Base-by-base conservation (phyloP, 371 early-diverging fungal species). In the Fennellomyces sp. region DNA sequence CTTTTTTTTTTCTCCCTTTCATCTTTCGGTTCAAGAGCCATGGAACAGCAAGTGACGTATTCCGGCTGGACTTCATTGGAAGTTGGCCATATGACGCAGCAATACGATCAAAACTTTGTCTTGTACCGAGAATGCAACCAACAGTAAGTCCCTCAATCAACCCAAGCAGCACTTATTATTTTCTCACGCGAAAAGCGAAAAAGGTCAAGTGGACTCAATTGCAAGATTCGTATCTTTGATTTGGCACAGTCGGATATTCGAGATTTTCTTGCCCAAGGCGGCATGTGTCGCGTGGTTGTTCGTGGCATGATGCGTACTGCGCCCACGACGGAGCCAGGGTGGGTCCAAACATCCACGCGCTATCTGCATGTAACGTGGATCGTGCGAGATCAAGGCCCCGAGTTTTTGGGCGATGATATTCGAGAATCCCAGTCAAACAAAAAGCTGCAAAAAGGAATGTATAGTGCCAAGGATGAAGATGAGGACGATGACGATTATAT, bases 41-140 rank as follows among this genome's bases (percentile, higher is more conserved):
- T 51, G 33, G 29, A 28, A 11, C 15, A 51, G 13, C 13, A 11
- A 2, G 29, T 28, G 17, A 51, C 51, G 17, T 51, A 8, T 36
- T n/a, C 17, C 7, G 58, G 58, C 19, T 57, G 58, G 58, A 35
- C 35, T 17, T 28, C 33, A 17, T 31, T 57, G 19, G 58, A 57
- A 25, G 23, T 31, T 30, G 58, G 58, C 23, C 58, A 47, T 13
- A 5, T 47, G 13, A 57, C 45, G 2, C 47, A 19, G 2, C 33
- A 57, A 23, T 47, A 47, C 17, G 58, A 57, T 15, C 33, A 41
- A 8, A 57, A 57, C 25, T 57, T 57, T 57, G 48, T 41, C n/a
- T 7, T 57, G 4, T 57, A 57, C 17, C n/a, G 48, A 7, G 27
- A 47, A 8, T 33, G 28, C 12, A 31, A 25, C 36, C 36, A 35